These are phyloP conservation scores for Pythium oligandrum DNA, from an alignment of 352 stramenopile species.

Conservation along the genomic window DNA sequence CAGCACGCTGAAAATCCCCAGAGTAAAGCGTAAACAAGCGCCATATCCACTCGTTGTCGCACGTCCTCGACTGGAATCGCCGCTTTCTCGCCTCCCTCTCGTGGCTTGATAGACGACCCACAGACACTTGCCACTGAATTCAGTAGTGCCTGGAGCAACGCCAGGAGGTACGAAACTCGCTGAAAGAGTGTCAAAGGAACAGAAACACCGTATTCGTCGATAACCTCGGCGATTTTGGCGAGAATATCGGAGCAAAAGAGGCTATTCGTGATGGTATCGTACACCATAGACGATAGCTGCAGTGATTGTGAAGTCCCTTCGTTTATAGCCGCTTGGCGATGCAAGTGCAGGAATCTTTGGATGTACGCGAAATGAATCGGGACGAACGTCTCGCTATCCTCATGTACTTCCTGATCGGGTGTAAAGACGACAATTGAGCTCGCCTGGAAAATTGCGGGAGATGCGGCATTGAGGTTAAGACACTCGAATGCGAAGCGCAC, in stretches of 20 bases:
- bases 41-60: slow-evolving; percentile 44
- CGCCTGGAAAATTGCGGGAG: slow-evolving; percentile 15
- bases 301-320: neutral
- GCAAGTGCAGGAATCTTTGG: slow-evolving; percentile 20
- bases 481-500: slow-evolving; percentile 63
- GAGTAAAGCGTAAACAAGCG: slow-evolving; percentile 40
- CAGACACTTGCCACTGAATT: slow-evolving; percentile 11
- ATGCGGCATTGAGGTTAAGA: slow-evolving; percentile 14
- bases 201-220: slow-evolving; percentile 24
- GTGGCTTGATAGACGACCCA: slow-evolving; percentile 8
- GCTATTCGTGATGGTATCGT: slow-evolving; percentile 19
- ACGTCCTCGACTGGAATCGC: slow-evolving; percentile 12
- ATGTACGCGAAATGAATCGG: slow-evolving; percentile 26
- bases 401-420: slow-evolving; percentile 6
- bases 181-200: slow-evolving; percentile 31
- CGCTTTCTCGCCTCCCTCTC: neutral
- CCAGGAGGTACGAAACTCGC: slow-evolving; percentile 35
- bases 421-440: slow-evolving; percentile 14
- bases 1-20: slow-evolving; percentile 30
- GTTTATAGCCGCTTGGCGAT: slow-evolving; percentile 9
- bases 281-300: slow-evolving; percentile 7
- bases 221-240: slow-evolving; percentile 14
- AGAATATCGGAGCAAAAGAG: slow-evolving; percentile 24
- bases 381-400: slow-evolving; percentile 12
- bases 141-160: slow-evolving; percentile 39